Percentiles rank a stretch among this genome's conserved stretches.
These are phyloP conservation scores for Kwoniella dejecticola DNA, from an alignment of 768 basidiomycete species.

Conservation along the genomic window DNA sequence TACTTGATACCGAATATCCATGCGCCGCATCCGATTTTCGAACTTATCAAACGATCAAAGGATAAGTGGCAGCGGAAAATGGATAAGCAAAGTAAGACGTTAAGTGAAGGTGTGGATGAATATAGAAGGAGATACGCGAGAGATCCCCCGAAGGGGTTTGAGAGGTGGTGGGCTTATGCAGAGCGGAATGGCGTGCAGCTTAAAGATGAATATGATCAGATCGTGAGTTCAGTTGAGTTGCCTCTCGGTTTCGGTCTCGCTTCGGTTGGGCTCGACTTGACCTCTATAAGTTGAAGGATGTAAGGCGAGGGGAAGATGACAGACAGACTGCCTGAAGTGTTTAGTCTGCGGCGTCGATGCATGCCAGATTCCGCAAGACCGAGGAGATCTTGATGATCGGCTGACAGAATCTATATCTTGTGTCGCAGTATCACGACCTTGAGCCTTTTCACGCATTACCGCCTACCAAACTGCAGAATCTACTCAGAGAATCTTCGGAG, in stretches of 20 bases:
- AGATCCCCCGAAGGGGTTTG: conserved; percentile 49
- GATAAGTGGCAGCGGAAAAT: conserved; percentile 41
- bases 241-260: too few species aligned
- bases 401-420: background rate
- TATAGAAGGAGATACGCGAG: conserved; percentile 48
- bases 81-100: conserved; percentile 33
- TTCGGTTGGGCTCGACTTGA: too few species aligned
- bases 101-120: conserved; percentile 47
- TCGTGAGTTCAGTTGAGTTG: conserved; percentile 39
- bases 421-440: conserved; percentile 40
- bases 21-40: conserved; percentile 48
- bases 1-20: conserved; percentile 35
- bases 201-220: conserved; percentile 55
- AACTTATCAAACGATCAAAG: conserved; percentile 39
- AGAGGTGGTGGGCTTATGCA: conserved; percentile 44
- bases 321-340: too few species aligned
- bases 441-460: conserved; percentile 48
- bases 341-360: too few species aligned
- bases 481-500: conserved; percentile 26
- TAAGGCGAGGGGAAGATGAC: too few species aligned
- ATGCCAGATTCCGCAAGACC: too few species aligned
- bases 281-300: too few species aligned
- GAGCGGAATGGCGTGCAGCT: conserved; percentile 38
- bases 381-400: too few species aligned
- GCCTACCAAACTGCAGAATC: conserved; percentile 26